phyloP scores from a whole-genome alignment of 371 early-diverging fungal species.

The Syncephalastrum monosporum region DNA sequence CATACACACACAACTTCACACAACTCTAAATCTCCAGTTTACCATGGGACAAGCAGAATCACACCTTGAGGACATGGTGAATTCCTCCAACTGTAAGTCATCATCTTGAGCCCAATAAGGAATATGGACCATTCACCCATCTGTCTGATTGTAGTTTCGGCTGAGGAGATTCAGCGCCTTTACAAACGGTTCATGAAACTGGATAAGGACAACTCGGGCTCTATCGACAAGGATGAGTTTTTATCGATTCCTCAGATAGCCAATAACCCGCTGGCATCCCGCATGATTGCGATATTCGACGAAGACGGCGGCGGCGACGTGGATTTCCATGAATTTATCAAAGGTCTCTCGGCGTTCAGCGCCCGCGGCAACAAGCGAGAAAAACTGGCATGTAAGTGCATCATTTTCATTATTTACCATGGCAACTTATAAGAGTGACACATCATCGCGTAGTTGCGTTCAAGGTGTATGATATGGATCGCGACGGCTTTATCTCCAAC shows the following conservation, averaged over 20 bases:
- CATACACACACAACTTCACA: too few species aligned
- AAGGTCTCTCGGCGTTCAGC: conserved; percentile 89
- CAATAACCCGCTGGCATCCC: conserved; percentile 92
- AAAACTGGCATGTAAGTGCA: conserved; percentile 79
- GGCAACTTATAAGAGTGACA: too few species aligned
- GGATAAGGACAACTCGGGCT: conserved; percentile 93
- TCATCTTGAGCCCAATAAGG: background rate
- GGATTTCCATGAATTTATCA: conserved; percentile 97
- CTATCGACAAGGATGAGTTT: conserved; percentile 96
- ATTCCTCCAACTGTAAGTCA: conserved; percentile 47
- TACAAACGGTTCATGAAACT: conserved; percentile 96
- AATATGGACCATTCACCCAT: too few species aligned
- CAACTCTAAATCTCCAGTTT: background rate
- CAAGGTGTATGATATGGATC: conserved; percentile 98
- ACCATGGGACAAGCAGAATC: conserved; percentile 49
- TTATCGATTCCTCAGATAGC: conserved; percentile 93
- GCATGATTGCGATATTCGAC: conserved; percentile 95
- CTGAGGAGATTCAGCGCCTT: conserved; percentile 94
- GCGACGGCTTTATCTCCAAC: conserved; percentile 96
- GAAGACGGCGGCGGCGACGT: conserved; percentile 97
- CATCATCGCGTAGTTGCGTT: conserved; percentile 76
- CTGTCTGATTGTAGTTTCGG: conserved; percentile 59
- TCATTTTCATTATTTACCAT: conserved; percentile 2
- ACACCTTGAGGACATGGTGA: conserved; percentile 56
- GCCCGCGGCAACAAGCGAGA: conserved; percentile 90